Conservation (phyloP, 1,284 basidiomycete genomes). For the Fistulinella cinereoalba region DNA sequence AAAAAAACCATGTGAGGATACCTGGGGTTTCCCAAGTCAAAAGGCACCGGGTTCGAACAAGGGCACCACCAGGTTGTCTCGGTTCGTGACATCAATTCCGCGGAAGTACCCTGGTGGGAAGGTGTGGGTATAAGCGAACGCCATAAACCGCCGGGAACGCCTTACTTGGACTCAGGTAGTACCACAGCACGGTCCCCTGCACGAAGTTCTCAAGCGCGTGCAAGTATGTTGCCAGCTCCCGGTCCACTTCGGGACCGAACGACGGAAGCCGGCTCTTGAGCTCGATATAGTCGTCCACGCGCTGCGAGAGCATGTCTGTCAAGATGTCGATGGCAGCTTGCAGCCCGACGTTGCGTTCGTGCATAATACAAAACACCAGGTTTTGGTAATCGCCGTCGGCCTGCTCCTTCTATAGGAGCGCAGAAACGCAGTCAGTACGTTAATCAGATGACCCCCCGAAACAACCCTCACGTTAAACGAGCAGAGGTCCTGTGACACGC, state of each 20-base stretch:
- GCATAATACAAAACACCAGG: constrained; percentile 47
- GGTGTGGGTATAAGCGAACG: constrained; percentile 6
- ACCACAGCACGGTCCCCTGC: constrained; percentile 50
- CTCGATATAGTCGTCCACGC: constrained; percentile 40
- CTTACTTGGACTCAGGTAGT: constrained; percentile 41
- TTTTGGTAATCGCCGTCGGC: constrained; percentile 51
- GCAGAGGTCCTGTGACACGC: constrained; percentile 40
- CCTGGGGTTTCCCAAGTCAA: constrained; percentile 8
- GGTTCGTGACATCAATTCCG: constrained; percentile 33
- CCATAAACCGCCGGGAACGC: constrained; percentile 1
- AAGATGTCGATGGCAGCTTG: constrained; percentile 43
- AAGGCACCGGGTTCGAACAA: constrained; percentile 27
- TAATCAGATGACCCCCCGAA: constrained; percentile 1
- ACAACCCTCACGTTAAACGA: constrained; percentile 43
- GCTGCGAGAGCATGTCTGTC: constrained; percentile 41
- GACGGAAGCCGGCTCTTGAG: constrained; percentile 41
- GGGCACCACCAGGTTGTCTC: constrained; percentile 28
- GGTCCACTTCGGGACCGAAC: constrained; percentile 42
- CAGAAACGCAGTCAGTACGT: constrained; percentile 3
- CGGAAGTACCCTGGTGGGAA: constrained; percentile 31
- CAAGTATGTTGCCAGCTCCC: constrained; percentile 39
- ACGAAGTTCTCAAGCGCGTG: constrained; percentile 45
- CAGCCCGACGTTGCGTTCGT: constrained; percentile 41
- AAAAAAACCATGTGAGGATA: background rate
- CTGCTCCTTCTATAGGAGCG: constrained; percentile 43